A percentile compares a stretch with the other conserved stretches of the same genome.
Evolutionary conservation across 768 basidiomycete species (phyloP).

Genomic region (Amanita rubescens): DNA sequence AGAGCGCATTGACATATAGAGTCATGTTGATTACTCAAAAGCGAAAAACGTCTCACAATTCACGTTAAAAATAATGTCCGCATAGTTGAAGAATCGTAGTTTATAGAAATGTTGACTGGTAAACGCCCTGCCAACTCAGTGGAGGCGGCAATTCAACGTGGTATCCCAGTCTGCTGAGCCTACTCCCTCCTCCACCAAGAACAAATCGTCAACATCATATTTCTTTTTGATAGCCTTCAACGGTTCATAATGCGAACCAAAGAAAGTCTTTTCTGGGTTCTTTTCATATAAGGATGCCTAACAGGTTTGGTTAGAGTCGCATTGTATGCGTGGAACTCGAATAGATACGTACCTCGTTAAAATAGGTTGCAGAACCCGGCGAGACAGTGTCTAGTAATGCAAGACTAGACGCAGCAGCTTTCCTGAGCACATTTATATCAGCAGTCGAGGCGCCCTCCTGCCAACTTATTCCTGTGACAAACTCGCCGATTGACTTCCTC

Average conservation of each 20-base stretch:
- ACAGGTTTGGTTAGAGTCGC: background rate
- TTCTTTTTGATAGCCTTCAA: conserved; percentile 34
- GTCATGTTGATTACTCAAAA: too few relatives aligned
- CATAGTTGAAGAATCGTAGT: too few relatives aligned
- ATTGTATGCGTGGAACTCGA: background rate
- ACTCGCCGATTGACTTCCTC: background rate
- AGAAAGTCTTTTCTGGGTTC: conserved; percentile 35
- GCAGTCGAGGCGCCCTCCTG: background rate
- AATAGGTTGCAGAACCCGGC: background rate
- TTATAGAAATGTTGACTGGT: too few relatives aligned
- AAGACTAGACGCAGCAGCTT: background rate
- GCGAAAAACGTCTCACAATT: too few relatives aligned
- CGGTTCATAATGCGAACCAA: conserved; percentile 34
- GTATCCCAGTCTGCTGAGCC: conserved; percentile 45
- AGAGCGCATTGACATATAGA: too few relatives aligned
- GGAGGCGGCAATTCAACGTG: background rate
- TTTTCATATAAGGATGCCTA: conserved; percentile 38
- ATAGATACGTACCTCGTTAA: background rate
- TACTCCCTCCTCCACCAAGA: conserved; percentile 39
- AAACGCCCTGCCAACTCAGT: too few relatives aligned
- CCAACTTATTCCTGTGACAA: background rate
- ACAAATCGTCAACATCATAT: conserved; percentile 38
- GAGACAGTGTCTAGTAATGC: background rate
- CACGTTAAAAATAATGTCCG: too few relatives aligned
- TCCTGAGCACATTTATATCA: background rate